Percentiles rank a stretch among this genome's conserved stretches.
Evolutionary conservation across 164 flowering plant genomes (phyloP).

Genomic region (Pachysandra terminalis): DNA sequence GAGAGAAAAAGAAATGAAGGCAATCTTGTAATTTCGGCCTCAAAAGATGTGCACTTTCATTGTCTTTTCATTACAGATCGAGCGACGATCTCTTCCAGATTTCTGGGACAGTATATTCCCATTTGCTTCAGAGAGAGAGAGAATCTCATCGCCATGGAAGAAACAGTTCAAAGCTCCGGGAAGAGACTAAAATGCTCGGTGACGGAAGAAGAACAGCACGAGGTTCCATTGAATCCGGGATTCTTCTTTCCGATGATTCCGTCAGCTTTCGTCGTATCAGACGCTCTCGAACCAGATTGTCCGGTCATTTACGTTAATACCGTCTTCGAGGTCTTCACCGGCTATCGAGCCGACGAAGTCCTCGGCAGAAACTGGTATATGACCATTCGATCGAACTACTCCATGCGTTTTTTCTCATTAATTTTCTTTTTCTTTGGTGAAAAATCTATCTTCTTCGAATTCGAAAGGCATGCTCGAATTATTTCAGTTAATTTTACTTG

Average conservation of each 20-base stretch:
- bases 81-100: too few relatives aligned
- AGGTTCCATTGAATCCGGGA: constrained; percentile 29
- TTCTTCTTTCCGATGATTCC: constrained; percentile 53
- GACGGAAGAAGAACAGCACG: constrained; percentile 22
- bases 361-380: constrained; percentile 82
- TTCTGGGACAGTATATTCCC: neutral
- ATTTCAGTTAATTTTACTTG: too few relatives aligned
- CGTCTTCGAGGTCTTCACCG: constrained; percentile 69
- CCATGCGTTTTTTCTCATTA: neutral
- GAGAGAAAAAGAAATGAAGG: too few relatives aligned
- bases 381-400: neutral
- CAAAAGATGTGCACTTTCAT: too few relatives aligned
- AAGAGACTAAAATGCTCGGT: constrained; percentile 28
- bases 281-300: constrained; percentile 75
- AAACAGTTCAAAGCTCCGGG: constrained; percentile 10
- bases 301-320: constrained; percentile 86
- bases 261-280: constrained; percentile 73
- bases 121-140: neutral
- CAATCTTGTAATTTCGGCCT: too few relatives aligned
- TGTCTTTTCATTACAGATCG: too few relatives aligned
- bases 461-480: neutral
- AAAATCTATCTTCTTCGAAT: neutral
- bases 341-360: constrained; percentile 82
- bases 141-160: constrained; percentile 4
- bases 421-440: neutral